phyloP scores from a whole-genome alignment of 2,329 filamentous ascomycete genomes.

The Epicoccum nigrum region DNA sequence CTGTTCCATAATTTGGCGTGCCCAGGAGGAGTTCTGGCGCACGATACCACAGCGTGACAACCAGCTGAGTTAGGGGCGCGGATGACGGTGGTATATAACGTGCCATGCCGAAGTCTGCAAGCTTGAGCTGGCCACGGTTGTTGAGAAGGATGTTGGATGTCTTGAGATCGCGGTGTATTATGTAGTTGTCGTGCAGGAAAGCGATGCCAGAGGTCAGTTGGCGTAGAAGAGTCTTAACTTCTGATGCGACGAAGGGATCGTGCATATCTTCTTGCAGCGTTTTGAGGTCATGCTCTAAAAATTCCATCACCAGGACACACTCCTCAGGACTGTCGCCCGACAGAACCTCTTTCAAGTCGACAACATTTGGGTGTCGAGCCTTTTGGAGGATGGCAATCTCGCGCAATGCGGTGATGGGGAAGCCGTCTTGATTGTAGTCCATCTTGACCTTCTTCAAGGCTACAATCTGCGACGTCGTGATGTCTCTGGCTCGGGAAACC shows the following conservation, averaged over 20 bases:
- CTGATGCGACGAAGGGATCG: conserved; percentile 89
- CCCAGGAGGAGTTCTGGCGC: conserved; percentile 89
- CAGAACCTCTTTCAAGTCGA: conserved; percentile 82
- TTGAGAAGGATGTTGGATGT: conserved; percentile 75
- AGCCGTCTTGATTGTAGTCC: conserved; percentile 73
- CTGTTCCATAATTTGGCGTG: conserved; percentile 71
- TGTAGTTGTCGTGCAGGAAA: conserved; percentile 88
- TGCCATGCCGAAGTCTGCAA: conserved; percentile 98
- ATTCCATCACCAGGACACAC: conserved; percentile 95
- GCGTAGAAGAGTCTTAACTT: conserved; percentile 86
- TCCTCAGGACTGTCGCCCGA: conserved; percentile 70
- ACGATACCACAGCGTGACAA: conserved; percentile 97
- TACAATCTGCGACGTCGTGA: conserved; percentile 76
- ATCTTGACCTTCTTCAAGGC: conserved; percentile 94
- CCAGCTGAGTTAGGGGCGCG: conserved; percentile 84
- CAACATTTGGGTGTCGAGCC: conserved; percentile 81
- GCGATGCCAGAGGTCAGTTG: conserved; percentile 81
- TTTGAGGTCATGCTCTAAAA: conserved; percentile 95
- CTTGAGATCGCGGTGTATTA: conserved; percentile 63
- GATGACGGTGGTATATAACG: conserved; percentile 74
- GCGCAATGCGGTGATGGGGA: conserved; percentile 89
- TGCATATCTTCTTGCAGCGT: conserved; percentile 92
- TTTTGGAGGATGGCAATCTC: conserved; percentile 92
- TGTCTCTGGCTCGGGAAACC: conserved; percentile 83
- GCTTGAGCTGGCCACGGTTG: conserved; percentile 92